These are phyloP conservation scores for Graphiopsis chlorocephala DNA, from an alignment of 2,329 filamentous ascomycete genomes.

Conservation along the genomic window DNA sequence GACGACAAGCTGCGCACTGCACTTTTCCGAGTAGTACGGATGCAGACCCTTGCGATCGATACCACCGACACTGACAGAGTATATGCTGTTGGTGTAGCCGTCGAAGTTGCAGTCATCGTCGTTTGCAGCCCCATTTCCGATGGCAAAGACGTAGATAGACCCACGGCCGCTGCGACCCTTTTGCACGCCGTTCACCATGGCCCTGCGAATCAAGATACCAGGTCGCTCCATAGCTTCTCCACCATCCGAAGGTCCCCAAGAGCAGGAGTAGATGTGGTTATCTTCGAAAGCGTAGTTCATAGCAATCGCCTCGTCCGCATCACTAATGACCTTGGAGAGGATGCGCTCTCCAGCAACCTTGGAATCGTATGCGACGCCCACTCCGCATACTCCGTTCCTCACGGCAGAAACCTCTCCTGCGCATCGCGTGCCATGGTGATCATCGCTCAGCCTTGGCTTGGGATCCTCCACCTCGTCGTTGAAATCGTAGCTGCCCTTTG, in stretches of 20 bases:
- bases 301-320: constrained; percentile 86
- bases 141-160: constrained; percentile 94
- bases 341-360: constrained; percentile 91
- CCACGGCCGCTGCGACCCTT: constrained; percentile 79
- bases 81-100: constrained; percentile 98
- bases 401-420: constrained; percentile 90
- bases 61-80: constrained; percentile 94
- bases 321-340: constrained; percentile 82
- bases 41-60: constrained; percentile 85
- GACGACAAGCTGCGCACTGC: constrained; percentile 91
- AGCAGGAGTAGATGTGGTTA: constrained; percentile 98
- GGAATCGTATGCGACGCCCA: constrained; percentile 93
- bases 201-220: constrained; percentile 79
- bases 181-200: constrained; percentile 90
- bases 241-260: constrained; percentile 95
- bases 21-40: constrained; percentile 94
- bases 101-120: constrained; percentile 99
- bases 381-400: constrained; percentile 88
- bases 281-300: constrained; percentile 90
- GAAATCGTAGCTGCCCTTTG: constrained; percentile 90
- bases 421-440: constrained; percentile 88
- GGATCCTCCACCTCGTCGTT: constrained; percentile 81
- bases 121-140: constrained; percentile 81
- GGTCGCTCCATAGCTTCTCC: constrained; percentile 92
- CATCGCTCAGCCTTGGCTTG: constrained; percentile 76